A percentile compares a stretch with the other conserved stretches of the same genome.
These are phyloP conservation scores for Chenopodium album DNA, from an alignment of 148 eudicot species.

Conservation along the genomic window DNA sequence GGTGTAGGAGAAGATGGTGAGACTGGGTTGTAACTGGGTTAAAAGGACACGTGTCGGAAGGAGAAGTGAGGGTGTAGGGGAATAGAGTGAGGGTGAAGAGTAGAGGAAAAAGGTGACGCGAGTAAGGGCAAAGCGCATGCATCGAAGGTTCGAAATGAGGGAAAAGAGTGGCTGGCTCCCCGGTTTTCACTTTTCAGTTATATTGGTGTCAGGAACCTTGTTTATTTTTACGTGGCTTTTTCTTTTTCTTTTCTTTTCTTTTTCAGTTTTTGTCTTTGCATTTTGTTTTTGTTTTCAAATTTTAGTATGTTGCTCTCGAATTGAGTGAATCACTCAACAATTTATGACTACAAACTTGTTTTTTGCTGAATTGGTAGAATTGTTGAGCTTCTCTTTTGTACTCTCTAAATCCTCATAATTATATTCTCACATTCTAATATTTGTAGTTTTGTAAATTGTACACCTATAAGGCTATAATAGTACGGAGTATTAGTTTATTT, in stretches of 20 bases:
- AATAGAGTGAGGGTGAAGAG: background rate
- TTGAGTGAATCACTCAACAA: too few species aligned
- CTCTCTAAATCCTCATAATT: too few species aligned
- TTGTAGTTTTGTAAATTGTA: too few species aligned
- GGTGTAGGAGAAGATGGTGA: background rate
- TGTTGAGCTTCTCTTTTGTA: too few species aligned
- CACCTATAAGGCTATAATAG: too few species aligned
- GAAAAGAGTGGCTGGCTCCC: background rate
- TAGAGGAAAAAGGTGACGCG: background rate
- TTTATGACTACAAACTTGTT: too few species aligned
- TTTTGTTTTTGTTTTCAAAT: too few species aligned
- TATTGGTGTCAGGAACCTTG: constrained; percentile 2
- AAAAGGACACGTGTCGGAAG: background rate
- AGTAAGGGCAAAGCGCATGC: constrained; percentile 22
- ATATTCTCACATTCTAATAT: too few species aligned
- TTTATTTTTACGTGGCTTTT: background rate
- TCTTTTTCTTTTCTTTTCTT: background rate
- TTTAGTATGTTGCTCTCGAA: too few species aligned
- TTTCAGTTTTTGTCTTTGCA: background rate
- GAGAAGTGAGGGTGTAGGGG: background rate
- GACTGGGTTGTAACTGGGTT: background rate
- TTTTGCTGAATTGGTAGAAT: too few species aligned
- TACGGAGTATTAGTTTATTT: too few species aligned
- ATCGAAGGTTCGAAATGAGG: constrained; percentile 25
- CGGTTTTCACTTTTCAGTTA: constrained; percentile 1